These are phyloP conservation scores for Leccinum sublutescens DNA, from an alignment of 768 basidiomycete genomes.

Conservation along the genomic window DNA sequence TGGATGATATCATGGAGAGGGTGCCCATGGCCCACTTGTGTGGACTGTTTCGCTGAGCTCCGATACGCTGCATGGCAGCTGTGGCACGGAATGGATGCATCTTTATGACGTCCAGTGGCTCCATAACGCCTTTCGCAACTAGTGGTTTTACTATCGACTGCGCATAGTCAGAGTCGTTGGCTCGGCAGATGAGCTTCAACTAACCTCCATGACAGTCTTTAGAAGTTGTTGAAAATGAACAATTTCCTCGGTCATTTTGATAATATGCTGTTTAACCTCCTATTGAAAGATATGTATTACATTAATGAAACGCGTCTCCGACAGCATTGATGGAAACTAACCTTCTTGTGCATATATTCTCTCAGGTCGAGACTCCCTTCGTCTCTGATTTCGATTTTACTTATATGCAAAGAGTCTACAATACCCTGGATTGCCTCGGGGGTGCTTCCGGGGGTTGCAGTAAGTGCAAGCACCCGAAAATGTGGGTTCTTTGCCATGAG, in stretches of 20 bases:
- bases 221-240: constrained; percentile 64
- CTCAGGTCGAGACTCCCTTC: constrained; percentile 87
- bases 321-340: constrained; percentile 26
- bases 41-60: constrained; percentile 33
- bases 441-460: constrained; percentile 89
- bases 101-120: constrained; percentile 52
- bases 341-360: constrained; percentile 88
- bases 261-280: constrained; percentile 76
- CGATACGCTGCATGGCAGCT: constrained; percentile 39
- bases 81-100: constrained; percentile 68
- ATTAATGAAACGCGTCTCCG: background rate
- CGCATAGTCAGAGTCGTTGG: constrained; percentile 4
- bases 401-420: constrained; percentile 92
- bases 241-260: constrained; percentile 70
- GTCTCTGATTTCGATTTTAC: constrained; percentile 90
- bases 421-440: constrained; percentile 86
- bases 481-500: constrained; percentile 94
- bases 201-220: constrained; percentile 70
- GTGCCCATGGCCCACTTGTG: constrained; percentile 48
- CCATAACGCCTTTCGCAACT: constrained; percentile 42
- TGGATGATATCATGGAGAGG: constrained; percentile 50
- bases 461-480: constrained; percentile 89
- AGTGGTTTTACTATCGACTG: constrained; percentile 39
- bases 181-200: constrained; percentile 18
- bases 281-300: constrained; percentile 27